Conservation (phyloP, 2,329 filamentous ascomycete species). For the Gyromitra esculenta region DNA sequence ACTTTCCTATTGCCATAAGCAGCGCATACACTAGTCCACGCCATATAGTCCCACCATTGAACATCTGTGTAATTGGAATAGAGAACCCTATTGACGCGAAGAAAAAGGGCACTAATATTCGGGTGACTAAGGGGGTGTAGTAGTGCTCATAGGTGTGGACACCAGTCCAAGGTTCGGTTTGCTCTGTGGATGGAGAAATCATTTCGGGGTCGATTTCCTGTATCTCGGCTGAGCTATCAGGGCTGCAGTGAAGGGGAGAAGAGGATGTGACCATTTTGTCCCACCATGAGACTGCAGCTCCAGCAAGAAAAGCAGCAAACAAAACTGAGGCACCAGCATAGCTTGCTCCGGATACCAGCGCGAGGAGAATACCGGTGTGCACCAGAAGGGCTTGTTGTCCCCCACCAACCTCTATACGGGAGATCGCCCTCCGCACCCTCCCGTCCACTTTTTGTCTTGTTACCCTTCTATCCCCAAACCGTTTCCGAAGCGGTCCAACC, state of each 20-base stretch:
- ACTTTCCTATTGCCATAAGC: constrained; percentile 74
- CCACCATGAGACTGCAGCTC: constrained; percentile 71
- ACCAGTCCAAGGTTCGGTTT: constrained; percentile 3
- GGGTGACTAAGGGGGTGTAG: constrained; percentile 61
- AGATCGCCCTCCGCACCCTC: background rate
- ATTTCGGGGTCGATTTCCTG: background rate
- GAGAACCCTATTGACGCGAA: constrained; percentile 81
- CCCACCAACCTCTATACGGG: background rate
- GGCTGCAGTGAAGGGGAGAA: background rate
- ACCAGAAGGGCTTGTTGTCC: constrained; percentile 60
- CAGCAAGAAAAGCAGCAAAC: constrained; percentile 72
- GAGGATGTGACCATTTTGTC: constrained; percentile 58
- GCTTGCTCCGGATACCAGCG: constrained; percentile 64
- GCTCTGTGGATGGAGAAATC: background rate
- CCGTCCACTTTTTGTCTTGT: constrained; percentile 57
- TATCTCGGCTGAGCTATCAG: background rate
- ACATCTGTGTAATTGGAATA: constrained; percentile 77
- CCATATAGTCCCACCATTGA: constrained; percentile 72
- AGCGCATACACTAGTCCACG: constrained; percentile 76
- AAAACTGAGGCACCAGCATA: constrained; percentile 72
- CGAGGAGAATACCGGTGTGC: constrained; percentile 66
- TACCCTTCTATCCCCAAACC: constrained; percentile 50
- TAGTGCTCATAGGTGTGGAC: constrained; percentile 61
- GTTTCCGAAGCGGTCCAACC: constrained; percentile 6
- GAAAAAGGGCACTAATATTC: constrained; percentile 75